Conservation (phyloP, 768 basidiomycete species). For the Mycena capillaripes region DNA sequence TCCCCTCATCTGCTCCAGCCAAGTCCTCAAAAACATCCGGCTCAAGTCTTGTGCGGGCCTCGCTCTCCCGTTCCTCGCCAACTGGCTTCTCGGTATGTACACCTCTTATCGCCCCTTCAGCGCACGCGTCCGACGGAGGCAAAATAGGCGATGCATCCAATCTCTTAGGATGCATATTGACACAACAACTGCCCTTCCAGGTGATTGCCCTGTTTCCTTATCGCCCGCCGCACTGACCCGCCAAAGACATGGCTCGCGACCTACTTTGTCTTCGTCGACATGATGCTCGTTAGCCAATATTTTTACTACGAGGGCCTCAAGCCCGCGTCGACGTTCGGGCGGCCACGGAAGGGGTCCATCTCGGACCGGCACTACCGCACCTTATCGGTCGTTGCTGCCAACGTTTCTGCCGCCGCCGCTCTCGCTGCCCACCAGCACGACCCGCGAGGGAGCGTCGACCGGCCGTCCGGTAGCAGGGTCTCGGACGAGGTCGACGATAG, state of each 20-base stretch:
- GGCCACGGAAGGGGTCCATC: slow-evolving; percentile 56
- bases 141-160: slow-evolving; percentile 90
- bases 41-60: slow-evolving; percentile 90
- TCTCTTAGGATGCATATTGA: slow-evolving; percentile 91
- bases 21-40: slow-evolving; percentile 84
- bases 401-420: slow-evolving; percentile 80
- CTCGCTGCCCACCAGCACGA: slow-evolving; percentile 76
- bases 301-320: slow-evolving; percentile 73
- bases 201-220: slow-evolving; percentile 57
- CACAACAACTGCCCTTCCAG: slow-evolving; percentile 95
- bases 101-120: slow-evolving; percentile 22
- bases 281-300: slow-evolving; percentile 82
- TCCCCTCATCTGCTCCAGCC: slow-evolving; percentile 59
- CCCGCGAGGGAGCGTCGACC: slow-evolving; percentile 36
- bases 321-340: slow-evolving; percentile 51
- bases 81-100: slow-evolving; percentile 89
- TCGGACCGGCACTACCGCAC: slow-evolving; percentile 72
- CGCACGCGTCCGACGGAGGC: slow-evolving; percentile 16
- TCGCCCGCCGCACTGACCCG: slow-evolving; percentile 11
- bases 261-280: slow-evolving; percentile 92
- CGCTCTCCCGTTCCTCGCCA: slow-evolving; percentile 92
- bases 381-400: slow-evolving; percentile 76
- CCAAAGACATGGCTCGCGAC: slow-evolving; percentile 88
- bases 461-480: slow-evolving; percentile 23
- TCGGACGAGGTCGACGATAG: slow-evolving; percentile 64